These are phyloP conservation scores for Cryptococcus sp. DNA, from an alignment of 1,284 basidiomycete genomes.

Conservation along the genomic window DNA sequence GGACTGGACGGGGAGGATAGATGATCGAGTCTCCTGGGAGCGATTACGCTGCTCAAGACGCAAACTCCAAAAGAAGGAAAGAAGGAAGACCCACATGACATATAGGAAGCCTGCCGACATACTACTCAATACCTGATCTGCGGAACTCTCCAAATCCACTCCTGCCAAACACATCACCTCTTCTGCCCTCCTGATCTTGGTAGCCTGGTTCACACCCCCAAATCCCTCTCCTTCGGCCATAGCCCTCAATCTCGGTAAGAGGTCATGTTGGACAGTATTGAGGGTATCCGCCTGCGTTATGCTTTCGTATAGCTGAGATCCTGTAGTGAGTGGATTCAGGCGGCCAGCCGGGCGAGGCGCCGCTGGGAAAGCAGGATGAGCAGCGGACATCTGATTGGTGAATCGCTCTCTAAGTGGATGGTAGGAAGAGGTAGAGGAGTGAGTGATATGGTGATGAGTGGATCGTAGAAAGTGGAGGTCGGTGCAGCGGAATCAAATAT, in stretches of 20 bases:
- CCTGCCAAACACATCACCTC: slow-evolving; percentile 12
- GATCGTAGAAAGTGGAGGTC: too few relatives aligned
- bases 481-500: too few relatives aligned
- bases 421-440: too few relatives aligned
- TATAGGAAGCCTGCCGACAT: slow-evolving; percentile 26
- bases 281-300: not conserved
- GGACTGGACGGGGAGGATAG: not conserved
- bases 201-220: too few relatives aligned
- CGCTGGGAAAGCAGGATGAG: too few relatives aligned
- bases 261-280: not conserved
- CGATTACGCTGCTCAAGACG: not conserved
- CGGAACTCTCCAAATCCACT: slow-evolving; percentile 10
- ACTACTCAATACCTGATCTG: slow-evolving; percentile 10
- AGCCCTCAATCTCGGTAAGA: not conserved
- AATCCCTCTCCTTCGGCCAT: not conserved
- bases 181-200: slow-evolving; percentile 12
- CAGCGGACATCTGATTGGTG: too few relatives aligned
- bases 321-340: too few relatives aligned
- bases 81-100: slow-evolving; percentile 23
- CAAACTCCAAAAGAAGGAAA: not conserved
- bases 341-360: too few relatives aligned
- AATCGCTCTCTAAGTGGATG: too few relatives aligned
- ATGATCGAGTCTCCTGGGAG: not conserved
- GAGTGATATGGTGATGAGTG: too few relatives aligned
- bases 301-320: too few relatives aligned